These are phyloP conservation scores for Lachnellula suecica DNA, from an alignment of 2,329 filamentous ascomycete genomes.

Conservation along the genomic window DNA sequence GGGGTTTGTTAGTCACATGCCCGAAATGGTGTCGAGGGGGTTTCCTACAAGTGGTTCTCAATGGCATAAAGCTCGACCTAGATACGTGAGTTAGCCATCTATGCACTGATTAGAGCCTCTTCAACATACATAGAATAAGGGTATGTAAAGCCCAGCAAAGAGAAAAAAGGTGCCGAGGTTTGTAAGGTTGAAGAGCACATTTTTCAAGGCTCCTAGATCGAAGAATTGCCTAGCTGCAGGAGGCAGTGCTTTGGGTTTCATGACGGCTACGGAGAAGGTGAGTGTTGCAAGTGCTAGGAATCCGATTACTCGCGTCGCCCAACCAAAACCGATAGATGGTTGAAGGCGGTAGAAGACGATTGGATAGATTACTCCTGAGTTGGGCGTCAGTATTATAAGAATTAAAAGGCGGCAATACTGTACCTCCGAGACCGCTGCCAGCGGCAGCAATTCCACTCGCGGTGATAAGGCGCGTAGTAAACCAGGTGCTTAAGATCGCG, in stretches of 20 bases:
- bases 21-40: too few species aligned
- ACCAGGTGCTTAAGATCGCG: too few species aligned
- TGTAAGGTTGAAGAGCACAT: constrained; percentile 19
- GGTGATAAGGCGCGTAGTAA: too few species aligned
- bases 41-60: too few species aligned
- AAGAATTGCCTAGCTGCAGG: background rate
- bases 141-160: constrained; percentile 21
- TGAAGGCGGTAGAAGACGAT: constrained; percentile 37
- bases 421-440: too few species aligned
- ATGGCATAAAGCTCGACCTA: too few species aligned
- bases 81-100: too few species aligned
- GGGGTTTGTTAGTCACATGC: too few species aligned
- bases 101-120: too few species aligned
- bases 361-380: constrained; percentile 49
- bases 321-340: constrained; percentile 45
- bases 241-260: constrained; percentile 40
- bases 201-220: background rate
- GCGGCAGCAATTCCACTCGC: too few species aligned
- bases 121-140: constrained; percentile 24
- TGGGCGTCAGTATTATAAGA: background rate
- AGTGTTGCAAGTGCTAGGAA: constrained; percentile 45
- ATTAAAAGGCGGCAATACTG: too few species aligned
- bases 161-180: constrained; percentile 50
- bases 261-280: constrained; percentile 33
- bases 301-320: constrained; percentile 52